phyloP scores from a whole-genome alignment of 768 basidiomycete species.

The Boletus fagicola region DNA sequence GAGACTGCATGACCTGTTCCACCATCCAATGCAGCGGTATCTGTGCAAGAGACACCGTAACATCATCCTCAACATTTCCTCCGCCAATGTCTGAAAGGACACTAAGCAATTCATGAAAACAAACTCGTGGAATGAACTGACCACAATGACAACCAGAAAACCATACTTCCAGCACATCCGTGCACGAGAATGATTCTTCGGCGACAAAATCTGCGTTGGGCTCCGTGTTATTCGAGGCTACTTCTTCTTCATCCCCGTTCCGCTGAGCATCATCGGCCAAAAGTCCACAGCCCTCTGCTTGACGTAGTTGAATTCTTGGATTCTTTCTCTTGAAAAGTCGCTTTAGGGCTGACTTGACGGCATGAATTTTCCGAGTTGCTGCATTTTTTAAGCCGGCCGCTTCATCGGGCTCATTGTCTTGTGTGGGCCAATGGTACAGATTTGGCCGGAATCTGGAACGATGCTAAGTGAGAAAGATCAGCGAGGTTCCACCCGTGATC shows the following conservation, averaged over 20 bases:
- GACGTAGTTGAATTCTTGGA: not conserved
- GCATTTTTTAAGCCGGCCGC: not conserved
- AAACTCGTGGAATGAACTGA: constrained; percentile 31
- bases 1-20: constrained; percentile 54
- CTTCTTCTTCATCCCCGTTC: not conserved
- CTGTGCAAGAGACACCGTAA: constrained; percentile 45
- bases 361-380: not conserved
- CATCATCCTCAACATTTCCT: constrained; percentile 48
- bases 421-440: constrained; percentile 47
- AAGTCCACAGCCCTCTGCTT: not conserved
- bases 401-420: constrained; percentile 30
- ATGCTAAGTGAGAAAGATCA: constrained; percentile 40
- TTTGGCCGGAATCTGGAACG: constrained; percentile 68
- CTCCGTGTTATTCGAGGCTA: not conserved
- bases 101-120: not conserved
- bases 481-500: not conserved
- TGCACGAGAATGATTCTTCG: constrained; percentile 4
- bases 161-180: constrained; percentile 78
- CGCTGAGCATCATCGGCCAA: not conserved
- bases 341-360: not conserved
- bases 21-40: constrained; percentile 80
- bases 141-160: constrained; percentile 73
- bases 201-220: not conserved
- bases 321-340: not conserved
- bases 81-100: constrained; percentile 63